Percentiles rank a stretch among this genome's conserved stretches.
Evolutionary conservation across 148 eudicot genomes (phyloP).

Genomic region (Heliosperma pusillum): DNA sequence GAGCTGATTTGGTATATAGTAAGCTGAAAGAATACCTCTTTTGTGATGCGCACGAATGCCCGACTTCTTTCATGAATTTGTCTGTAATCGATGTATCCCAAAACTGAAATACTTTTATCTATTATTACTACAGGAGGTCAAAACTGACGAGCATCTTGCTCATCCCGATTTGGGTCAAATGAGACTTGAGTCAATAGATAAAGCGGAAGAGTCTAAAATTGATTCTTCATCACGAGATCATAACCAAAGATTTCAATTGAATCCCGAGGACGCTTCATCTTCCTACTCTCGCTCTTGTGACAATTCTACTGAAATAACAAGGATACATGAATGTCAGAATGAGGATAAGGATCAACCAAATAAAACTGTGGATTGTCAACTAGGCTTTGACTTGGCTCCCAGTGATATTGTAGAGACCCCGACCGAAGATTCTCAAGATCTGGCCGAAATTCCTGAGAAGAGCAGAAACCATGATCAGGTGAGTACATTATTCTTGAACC

Average conservation of each 20-base stretch:
- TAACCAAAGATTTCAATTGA: constrained; percentile 27
- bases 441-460: constrained; percentile 32
- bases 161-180: constrained; percentile 27
- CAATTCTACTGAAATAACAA: constrained; percentile 35
- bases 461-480: constrained; percentile 23
- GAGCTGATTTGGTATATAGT: background rate
- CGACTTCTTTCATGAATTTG: background rate
- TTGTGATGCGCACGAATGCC: background rate
- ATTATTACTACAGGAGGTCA: constrained; percentile 49
- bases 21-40: background rate
- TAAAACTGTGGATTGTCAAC: constrained; percentile 27
- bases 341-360: constrained; percentile 23
- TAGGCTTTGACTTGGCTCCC: constrained; percentile 40
- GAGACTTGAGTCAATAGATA: constrained; percentile 30
- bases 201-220: constrained; percentile 25
- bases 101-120: constrained; percentile 23
- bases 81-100: background rate
- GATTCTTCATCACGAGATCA: constrained; percentile 37
- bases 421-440: constrained; percentile 32
- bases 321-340: constrained; percentile 20
- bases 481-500: constrained; percentile 10
- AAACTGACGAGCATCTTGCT: constrained; percentile 31
- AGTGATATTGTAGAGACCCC: constrained; percentile 42
- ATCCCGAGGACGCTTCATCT: constrained; percentile 31
- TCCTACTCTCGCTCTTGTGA: constrained; percentile 36